Base-by-base conservation (phyloP, 495 filamentous ascomycete genomes). In the Aspergillus incahuasiensis region DNA sequence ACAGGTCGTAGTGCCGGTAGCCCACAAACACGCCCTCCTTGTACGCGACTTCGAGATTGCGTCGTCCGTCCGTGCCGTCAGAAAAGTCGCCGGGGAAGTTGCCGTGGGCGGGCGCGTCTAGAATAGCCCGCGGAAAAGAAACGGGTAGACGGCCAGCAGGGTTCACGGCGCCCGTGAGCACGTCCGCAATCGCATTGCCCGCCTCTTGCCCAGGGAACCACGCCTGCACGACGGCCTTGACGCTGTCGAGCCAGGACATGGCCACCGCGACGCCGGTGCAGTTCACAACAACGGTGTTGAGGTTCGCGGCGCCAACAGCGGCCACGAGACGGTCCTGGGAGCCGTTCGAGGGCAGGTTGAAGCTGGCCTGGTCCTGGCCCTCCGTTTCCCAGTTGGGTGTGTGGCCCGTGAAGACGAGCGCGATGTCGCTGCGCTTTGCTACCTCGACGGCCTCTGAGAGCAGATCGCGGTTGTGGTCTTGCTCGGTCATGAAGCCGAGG, bases 271-370 rank as follows among this genome's bases (percentile, higher is more conserved):
- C 90, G 8, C 84, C 78, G 1, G 86, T 83, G 63, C 91, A 89
- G 54, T 94, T 85, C 35, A 95, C 82, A 13, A 96, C 88, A 52
- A 96, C 84, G 13, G 89, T 92, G 74, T 94, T 92, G 61, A 85
- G 79, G 74, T 86, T 90, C 24, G 77, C 57, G 5, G 82, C 76
- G 8, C 88, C 83, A 28, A 95, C 88, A 49, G 82, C 84, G 54
- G 78, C 70, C 63, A 95, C 80, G 34, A 95, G 73, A 0, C 71
- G 71, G 40, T 94, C 88, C 28, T 62, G 59, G 61, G 86, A 85
- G 58, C 78, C 81, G 30, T 58, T 52, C 19, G 81, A 81, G 6
- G 87, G 87, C 16, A 90, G 76, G 56, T 86, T 80, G 85, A 90
- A 89, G 32, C 77, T 82, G 58, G 82, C 74, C 25, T 86, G 76